Evolutionary conservation across 306 rosid genomes (phyloP).

Genomic region (Ormosia emarginata): DNA sequence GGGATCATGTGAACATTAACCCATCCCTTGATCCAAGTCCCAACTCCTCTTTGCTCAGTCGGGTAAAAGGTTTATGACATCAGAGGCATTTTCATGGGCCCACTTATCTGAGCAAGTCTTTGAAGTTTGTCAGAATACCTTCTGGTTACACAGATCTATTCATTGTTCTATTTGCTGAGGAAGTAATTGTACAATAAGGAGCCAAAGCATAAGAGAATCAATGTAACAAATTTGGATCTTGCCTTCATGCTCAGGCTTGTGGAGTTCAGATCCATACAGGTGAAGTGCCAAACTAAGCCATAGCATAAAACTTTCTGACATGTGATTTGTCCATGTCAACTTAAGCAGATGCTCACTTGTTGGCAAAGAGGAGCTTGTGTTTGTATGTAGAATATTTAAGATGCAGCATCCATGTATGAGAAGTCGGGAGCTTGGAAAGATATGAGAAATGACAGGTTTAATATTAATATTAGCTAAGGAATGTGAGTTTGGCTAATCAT

Average conservation of each 20-base stretch:
- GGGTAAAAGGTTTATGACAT: conserved; percentile 58
- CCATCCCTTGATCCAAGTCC: conserved; percentile 74
- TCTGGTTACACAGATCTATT: conserved; percentile 28
- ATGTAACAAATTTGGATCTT: conserved; percentile 36
- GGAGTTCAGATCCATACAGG: conserved; percentile 19
- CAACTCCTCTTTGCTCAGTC: conserved; percentile 54
- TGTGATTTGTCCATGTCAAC: conserved; percentile 22
- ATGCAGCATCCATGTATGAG: conserved; percentile 30
- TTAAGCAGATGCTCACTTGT: conserved; percentile 27
- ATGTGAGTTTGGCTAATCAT: conserved; percentile 29
- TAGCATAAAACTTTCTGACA: conserved; percentile 23
- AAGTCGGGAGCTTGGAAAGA: conserved; percentile 27
- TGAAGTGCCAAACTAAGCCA: conserved; percentile 21
- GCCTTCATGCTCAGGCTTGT: conserved; percentile 16
- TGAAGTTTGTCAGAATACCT: conserved; percentile 29
- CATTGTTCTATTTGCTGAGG: conserved; percentile 41
- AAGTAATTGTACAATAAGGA: conserved; percentile 50
- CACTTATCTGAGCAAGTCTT: conserved; percentile 18
- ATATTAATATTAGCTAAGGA: conserved; percentile 7
- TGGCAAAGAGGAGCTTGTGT: conserved; percentile 30
- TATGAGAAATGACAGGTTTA: conserved; percentile 20
- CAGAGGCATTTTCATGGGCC: conserved; percentile 19
- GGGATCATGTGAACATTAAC: conserved; percentile 61
- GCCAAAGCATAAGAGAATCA: conserved; percentile 36
- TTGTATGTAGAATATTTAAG: conserved; percentile 27